Evolutionary conservation across 352 stramenopile genomes (phyloP).

Genomic region (Phytopythium montanum): DNA sequence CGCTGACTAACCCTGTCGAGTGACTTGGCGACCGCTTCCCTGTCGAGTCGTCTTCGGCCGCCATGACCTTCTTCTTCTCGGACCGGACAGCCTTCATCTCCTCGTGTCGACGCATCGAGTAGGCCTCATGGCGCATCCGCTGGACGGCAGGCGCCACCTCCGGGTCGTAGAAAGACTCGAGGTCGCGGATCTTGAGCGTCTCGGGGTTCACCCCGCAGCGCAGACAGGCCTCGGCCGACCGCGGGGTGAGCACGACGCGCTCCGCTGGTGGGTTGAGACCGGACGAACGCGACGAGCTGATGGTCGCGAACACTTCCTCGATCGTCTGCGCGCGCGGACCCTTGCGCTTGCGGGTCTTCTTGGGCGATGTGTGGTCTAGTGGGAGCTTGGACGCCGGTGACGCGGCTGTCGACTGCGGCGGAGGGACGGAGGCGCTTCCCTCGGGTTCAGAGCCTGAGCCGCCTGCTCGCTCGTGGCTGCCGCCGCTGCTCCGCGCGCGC

Average conservation of each 20-base stretch:
- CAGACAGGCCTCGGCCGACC: slow-evolving; percentile 88
- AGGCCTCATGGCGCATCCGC: slow-evolving; percentile 90
- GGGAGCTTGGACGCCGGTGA: not conserved
- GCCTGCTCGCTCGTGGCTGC: slow-evolving; percentile 3
- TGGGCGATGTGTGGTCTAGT: slow-evolving; percentile 3
- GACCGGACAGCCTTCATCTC: slow-evolving; percentile 86
- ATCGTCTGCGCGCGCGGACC: slow-evolving; percentile 56
- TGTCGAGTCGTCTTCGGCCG: slow-evolving; percentile 30
- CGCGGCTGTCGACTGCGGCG: not conserved
- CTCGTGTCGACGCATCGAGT: slow-evolving; percentile 89
- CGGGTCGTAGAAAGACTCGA: slow-evolving; percentile 89
- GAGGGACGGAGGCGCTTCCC: not conserved
- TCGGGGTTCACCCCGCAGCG: slow-evolving; percentile 90
- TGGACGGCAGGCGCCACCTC: slow-evolving; percentile 84
- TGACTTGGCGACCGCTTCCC: slow-evolving; percentile 13
- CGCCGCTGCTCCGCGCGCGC: not conserved
- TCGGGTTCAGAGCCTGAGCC: not conserved
- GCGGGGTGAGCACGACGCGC: slow-evolving; percentile 83
- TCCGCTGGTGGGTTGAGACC: slow-evolving; percentile 66
- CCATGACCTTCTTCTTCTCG: slow-evolving; percentile 77
- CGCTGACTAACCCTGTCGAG: not conserved
- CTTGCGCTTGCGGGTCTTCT: slow-evolving; percentile 65
- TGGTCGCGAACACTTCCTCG: slow-evolving; percentile 74
- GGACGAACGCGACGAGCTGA: slow-evolving; percentile 65
- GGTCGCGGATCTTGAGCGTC: slow-evolving; percentile 88